Conservation (phyloP, 2,329 filamentous ascomycete genomes). For the Aspergillus pseudoglaucus region DNA sequence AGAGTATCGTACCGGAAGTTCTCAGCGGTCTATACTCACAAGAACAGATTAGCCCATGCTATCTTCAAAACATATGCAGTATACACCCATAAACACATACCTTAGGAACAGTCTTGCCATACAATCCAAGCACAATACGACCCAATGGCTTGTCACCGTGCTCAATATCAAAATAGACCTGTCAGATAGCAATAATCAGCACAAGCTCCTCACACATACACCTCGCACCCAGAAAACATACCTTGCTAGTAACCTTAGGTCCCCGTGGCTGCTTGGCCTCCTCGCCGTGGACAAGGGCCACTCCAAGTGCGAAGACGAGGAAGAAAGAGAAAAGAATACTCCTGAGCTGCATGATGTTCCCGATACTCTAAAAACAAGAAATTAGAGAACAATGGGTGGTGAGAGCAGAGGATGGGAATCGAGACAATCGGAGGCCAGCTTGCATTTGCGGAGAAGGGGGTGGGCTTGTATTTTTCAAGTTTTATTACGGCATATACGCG, state of each 20-base stretch:
- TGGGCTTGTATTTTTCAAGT: not conserved
- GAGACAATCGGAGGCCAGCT: conserved; percentile 26
- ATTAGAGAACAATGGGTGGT: conserved; percentile 8
- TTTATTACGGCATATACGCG: not conserved
- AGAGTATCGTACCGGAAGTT: conserved; percentile 50
- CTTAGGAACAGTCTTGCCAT: conserved; percentile 63
- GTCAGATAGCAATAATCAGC: conserved; percentile 7
- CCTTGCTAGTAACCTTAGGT: conserved; percentile 93
- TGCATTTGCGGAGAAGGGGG: conserved; percentile 26
- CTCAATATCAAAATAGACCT: conserved; percentile 61
- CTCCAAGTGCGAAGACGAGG: conserved; percentile 65
- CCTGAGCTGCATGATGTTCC: conserved; percentile 26
- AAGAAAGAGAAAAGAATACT: conserved; percentile 57
- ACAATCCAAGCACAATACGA: conserved; percentile 57
- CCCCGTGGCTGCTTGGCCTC: conserved; percentile 64
- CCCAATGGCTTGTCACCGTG: conserved; percentile 57
- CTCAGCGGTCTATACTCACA: conserved; percentile 51
- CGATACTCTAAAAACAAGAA: conserved; percentile 5
- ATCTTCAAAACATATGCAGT: not conserved
- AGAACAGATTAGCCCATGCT: conserved; percentile 7
- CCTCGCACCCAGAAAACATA: conserved; percentile 20
- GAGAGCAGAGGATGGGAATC: conserved; percentile 10
- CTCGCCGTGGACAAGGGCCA: conserved; percentile 64
- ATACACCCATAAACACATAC: conserved; percentile 27
- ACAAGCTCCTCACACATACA: not conserved